Evolutionary conservation across 495 filamentous ascomycete species (phyloP), one percentile per base, ranked within the genome.

Genomic region (Aspergillus panamensis): DNA sequence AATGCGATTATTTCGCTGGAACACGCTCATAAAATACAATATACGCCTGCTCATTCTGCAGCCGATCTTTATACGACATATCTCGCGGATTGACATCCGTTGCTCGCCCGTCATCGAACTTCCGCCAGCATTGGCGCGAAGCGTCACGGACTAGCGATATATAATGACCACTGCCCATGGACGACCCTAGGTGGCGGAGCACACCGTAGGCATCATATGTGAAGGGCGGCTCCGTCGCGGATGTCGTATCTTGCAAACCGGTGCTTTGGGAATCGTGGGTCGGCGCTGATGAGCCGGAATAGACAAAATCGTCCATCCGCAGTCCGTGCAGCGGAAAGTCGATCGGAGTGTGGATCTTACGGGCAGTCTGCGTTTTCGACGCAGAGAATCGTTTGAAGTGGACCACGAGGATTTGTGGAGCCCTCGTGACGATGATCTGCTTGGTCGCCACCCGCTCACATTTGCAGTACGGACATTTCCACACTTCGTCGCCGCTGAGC

Each of bases 301-400:
- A 71, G 59, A 87, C 76, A 56, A 82, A 87, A 39, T 81, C 77
- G 45, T 80, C 83, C 66, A 91, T 80, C 43, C 84, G 80, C 1
- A 90, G 76, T 3, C 83, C 77, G 30, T 86, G 73, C 0, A 90
- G 68, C 0, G 87, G 87, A 59, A 89, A 90, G 8, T 87, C 74
- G 51, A 91, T 81, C 6, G 84, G 82, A 0, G 82, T 87, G 64
- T 82, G 82, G 59, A 89, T 82, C 68, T 91, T 91, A 21, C 76
- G 80, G 25, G 83, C 77, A 32, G 71, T 73, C 53, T 87, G 73
- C 14, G 75, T 75, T 66, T 82, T 81, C 8, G 75, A 78, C 7
- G 82, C 79, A 3, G 80, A 80, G 66, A 90, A 90, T 30, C 87
- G 84, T 67, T 90, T 91, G 66, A 91, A 84, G 61, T 90, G 87